Base-by-base conservation (phyloP, 352 stramenopile genomes). In the Thalassiosira exigua region DNA sequence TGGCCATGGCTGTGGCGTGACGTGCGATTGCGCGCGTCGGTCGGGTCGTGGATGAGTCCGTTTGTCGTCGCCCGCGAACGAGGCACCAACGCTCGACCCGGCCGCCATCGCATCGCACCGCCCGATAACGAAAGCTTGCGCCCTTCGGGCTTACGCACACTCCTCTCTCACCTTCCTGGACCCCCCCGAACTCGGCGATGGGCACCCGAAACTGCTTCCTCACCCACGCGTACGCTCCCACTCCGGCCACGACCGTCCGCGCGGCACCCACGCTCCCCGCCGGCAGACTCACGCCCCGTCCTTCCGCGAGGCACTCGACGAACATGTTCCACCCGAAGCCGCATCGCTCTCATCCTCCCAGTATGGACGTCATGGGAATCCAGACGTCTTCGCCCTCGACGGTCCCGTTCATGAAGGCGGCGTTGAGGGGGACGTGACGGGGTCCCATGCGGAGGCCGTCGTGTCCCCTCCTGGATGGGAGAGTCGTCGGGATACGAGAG, bases 241-340 rank as follows among this genome's bases (percentile, higher is more conserved):
- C 96, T 62, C 92, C 95, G 61, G 96, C 96, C n/a, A 97, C 91
- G 3, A 97, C 95, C 26, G 94, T 76, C 67, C 97, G 97, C 4
- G 94, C 95, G 51, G 94, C 94, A 54, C 95, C 96, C 61, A 98
- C 96, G 48, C 94, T 96, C 75, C 95, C 96, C 21, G 96, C 96
- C 19, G 97, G 97, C n/a, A 99, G 90, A 88, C 93, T 98, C 44
- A 99, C 97, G 50, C 96, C 97, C 50, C 97, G 95, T 69, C 97
- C 97, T 91, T 99, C 97, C 7, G 97, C 97, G 21, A 99, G 81
- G 75, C 97, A 99, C 79, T 99, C 97, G 82, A 99, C 98, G 80
- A 99, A 96, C 97, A 99, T 99, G 89, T 99, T 98, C 97, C 97
- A 99, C 69, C 97, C 97, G 81, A 97, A 98, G 58, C 97, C 97